Base-by-base conservation (phyloP, 2,329 filamentous ascomycete genomes). In the Beauveria australis region DNA sequence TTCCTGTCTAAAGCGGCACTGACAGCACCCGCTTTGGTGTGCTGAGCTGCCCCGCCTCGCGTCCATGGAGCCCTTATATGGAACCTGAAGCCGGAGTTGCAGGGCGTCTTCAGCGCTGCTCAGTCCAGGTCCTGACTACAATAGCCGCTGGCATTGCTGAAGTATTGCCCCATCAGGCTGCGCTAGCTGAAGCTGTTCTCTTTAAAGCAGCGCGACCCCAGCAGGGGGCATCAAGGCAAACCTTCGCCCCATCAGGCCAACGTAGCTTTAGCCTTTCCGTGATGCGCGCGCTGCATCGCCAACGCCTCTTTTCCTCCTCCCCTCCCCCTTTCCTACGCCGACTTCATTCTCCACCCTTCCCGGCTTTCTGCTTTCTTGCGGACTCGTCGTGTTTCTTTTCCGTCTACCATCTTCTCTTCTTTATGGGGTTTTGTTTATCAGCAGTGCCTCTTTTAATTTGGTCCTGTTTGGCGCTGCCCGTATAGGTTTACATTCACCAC, bases 241-340 rank as follows among this genome's bases (percentile, higher is more conserved):
- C 55, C 43, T 58, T 43, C 30, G 46, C 55, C 55, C 55, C 67
- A 71, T 72, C 63, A 74, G 72, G 72, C 72, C 72, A 73, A 71
- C 73, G 71, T 72, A 73, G 71, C 71, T 73, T 73, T 71, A 73
- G 33, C 12, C 70, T 67, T 24, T 72, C 68, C 66, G 66, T 61
- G 53, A 58, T 59, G 59, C 60, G 64, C 64, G 62, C 63, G 63
- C 59, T 58, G 62, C 57, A 60, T 61, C 64, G 60, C 62, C 62
- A 63, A 61, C 61, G 61, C 48, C 61, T 62, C 46, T 61, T 37
- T 37, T 64, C 53, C 61, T 64, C 59, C 56, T 60, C 63, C 61
- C 30, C 37, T 33, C 44, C 53, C 53, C 57, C 44, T 51, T 59
- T 57, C 19, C 60, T 43, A 43, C 53, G 46, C 19, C 55, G 54